Evolutionary conservation across 257 asterid species (phyloP), one percentile per base, ranked within the genome.

Genomic region (Solanum piurae): DNA sequence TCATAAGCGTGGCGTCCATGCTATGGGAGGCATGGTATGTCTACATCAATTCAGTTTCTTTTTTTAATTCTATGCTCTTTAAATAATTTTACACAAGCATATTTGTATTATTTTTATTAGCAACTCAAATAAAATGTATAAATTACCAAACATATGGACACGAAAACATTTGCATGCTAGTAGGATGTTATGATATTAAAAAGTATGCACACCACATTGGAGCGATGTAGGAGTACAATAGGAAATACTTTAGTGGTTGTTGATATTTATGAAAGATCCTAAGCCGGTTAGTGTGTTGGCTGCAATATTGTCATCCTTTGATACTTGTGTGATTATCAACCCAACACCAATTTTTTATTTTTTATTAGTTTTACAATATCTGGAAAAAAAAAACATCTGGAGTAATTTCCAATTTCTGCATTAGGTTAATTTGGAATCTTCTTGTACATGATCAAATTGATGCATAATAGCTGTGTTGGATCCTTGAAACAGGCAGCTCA

Each of bases 21-120:
- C 98, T 87, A 95, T 97, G 99, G 99, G 99, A 46, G 99, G 99
- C 18, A 97, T 97, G 99, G 98, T 94, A 90, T 10, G 89, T 12
- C 79, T 1, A 38, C 6, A 23, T 74, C 27, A 20, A 20, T 42
- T 66, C 10, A 25, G 14, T 2, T 84, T 27, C 64, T 36, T 36
- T 73, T 36, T 73, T 23, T 9, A 73, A 21, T 74, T 37, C 29
- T 21, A 37, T 74, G 52, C 11, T 74, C 33, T 74, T 74, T 74
- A 74, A 11, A 11, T 25, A 7, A 13, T 40, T 40, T 42, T 42
- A 25, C 84, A 77, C 36, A 7, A 36, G 40, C 60, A 34, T 12
- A 20, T 42, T 33, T 86, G 31, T 12, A 44, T 29, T 23, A 71
- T 7, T 85, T 29, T 12, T 25, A 20, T 3, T 55, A 20, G n/a